These are phyloP conservation scores for Excoecaria cochinchinensis DNA, from an alignment of 345 rosid species.

Conservation along the genomic window DNA sequence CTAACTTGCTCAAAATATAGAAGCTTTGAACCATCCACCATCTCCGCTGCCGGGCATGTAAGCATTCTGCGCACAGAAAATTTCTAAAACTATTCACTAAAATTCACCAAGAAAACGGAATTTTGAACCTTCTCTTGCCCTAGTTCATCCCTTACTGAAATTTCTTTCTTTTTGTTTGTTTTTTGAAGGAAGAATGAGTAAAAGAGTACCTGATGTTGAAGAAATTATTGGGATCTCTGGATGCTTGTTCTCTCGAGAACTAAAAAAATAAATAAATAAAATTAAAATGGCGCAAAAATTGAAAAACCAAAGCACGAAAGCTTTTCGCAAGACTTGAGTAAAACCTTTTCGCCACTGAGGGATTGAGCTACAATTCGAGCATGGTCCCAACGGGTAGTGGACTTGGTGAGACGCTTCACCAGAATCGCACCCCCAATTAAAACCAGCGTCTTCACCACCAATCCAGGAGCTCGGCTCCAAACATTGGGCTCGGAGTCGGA, in stretches of 20 bases:
- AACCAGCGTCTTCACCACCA: conserved; percentile 62
- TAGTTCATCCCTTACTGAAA: background rate
- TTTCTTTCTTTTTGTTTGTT: too few relatives aligned
- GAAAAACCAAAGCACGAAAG: background rate
- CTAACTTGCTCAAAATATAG: conserved; percentile 74
- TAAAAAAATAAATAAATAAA: conserved; percentile 25
- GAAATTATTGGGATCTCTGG: conserved; percentile 83
- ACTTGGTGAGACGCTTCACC: conserved; percentile 82
- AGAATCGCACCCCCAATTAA: conserved; percentile 80
- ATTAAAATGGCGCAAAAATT: background rate
- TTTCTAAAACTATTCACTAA: background rate
- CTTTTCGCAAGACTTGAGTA: background rate
- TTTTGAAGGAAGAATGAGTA: background rate
- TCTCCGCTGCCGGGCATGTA: conserved; percentile 81
- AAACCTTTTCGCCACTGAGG: conserved; percentile 77
- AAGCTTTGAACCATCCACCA: conserved; percentile 86
- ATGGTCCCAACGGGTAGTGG: conserved; percentile 93
- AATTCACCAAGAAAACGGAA: background rate
- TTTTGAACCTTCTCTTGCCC: background rate
- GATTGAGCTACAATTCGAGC: conserved; percentile 72
- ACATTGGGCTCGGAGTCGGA: conserved; percentile 59
- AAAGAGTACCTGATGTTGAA: conserved; percentile 72
- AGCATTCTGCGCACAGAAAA: conserved; percentile 51
- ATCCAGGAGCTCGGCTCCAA: conserved; percentile 71
- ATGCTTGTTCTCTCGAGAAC: conserved; percentile 86